Percentiles rank a stretch among this genome's conserved stretches.
These are phyloP conservation scores for Termitomyces sp. DNA, from an alignment of 768 basidiomycete genomes.

Conservation along the genomic window DNA sequence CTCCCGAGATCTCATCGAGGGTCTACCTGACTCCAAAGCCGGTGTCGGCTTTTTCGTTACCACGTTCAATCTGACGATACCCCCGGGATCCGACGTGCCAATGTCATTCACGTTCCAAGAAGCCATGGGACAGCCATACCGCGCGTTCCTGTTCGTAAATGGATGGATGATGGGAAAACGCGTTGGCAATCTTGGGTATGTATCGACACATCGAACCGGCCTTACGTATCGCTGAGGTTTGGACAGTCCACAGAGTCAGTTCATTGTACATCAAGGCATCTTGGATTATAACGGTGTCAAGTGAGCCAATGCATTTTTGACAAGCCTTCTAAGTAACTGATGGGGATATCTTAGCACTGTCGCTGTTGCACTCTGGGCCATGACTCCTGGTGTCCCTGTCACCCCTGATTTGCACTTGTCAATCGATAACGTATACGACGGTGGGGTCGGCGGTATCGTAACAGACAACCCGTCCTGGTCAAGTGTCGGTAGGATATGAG, in stretches of 20 bases:
- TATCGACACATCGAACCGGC: background rate
- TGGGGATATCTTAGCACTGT: constrained; percentile 34
- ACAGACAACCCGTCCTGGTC: constrained; percentile 61
- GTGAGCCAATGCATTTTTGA: constrained; percentile 31
- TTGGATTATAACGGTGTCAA: constrained; percentile 68
- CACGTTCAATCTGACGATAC: constrained; percentile 60
- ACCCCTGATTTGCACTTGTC: constrained; percentile 49
- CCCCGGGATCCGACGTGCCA: constrained; percentile 56
- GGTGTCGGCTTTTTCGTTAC: constrained; percentile 84
- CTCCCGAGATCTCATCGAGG: constrained; percentile 47
- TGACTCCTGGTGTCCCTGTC: constrained; percentile 43
- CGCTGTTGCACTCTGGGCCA: constrained; percentile 65
- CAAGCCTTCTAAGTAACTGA: background rate
- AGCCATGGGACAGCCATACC: constrained; percentile 55
- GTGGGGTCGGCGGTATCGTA: constrained; percentile 55
- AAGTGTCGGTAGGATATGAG: constrained; percentile 20
- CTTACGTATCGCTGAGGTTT: constrained; percentile 1
- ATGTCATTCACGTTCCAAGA: constrained; percentile 71
- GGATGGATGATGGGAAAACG: constrained; percentile 90
- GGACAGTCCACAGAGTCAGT: constrained; percentile 66
- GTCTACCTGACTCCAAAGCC: constrained; percentile 51
- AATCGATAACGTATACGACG: constrained; percentile 55
- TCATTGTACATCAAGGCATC: constrained; percentile 83
- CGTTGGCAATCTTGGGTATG: constrained; percentile 65
- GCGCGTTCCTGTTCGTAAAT: constrained; percentile 73